Percentiles rank a stretch among this genome's conserved stretches.
phyloP scores from a whole-genome alignment of 768 basidiomycete genomes.

The Lyophyllum semitale region DNA sequence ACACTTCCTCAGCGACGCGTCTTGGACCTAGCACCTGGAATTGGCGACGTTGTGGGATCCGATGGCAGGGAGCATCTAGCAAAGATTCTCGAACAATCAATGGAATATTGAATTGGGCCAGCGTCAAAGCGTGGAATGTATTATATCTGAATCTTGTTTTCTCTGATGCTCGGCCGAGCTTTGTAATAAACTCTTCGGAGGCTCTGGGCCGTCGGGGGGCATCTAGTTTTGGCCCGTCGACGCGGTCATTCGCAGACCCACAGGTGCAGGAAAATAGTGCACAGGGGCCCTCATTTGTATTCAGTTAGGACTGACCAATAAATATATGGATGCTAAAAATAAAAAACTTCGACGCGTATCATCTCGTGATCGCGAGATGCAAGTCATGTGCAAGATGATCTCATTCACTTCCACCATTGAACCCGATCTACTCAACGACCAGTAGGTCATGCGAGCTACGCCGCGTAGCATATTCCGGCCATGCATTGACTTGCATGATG shows the following conservation, averaged over 20 bases:
- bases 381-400: neutral
- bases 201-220: too few relatives aligned
- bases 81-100: conserved; percentile 75
- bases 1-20: conserved; percentile 92
- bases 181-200: too few relatives aligned
- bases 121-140: neutral
- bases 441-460: conserved; percentile 32
- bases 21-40: conserved; percentile 88
- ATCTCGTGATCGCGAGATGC: neutral
- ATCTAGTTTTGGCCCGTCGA: too few relatives aligned
- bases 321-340: too few relatives aligned
- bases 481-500: conserved; percentile 96
- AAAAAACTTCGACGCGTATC: too few relatives aligned
- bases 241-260: too few relatives aligned
- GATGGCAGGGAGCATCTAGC: conserved; percentile 85
- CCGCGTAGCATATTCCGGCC: conserved; percentile 72
- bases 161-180: neutral
- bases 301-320: too few relatives aligned
- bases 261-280: too few relatives aligned
- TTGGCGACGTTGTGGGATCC: conserved; percentile 79
- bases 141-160: neutral
- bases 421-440: neutral
- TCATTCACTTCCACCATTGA: neutral
- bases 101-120: conserved; percentile 64
- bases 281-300: too few relatives aligned